These are phyloP conservation scores for Aspergillus ellipticus DNA, from an alignment of 495 filamentous ascomycete genomes.

Conservation along the genomic window DNA sequence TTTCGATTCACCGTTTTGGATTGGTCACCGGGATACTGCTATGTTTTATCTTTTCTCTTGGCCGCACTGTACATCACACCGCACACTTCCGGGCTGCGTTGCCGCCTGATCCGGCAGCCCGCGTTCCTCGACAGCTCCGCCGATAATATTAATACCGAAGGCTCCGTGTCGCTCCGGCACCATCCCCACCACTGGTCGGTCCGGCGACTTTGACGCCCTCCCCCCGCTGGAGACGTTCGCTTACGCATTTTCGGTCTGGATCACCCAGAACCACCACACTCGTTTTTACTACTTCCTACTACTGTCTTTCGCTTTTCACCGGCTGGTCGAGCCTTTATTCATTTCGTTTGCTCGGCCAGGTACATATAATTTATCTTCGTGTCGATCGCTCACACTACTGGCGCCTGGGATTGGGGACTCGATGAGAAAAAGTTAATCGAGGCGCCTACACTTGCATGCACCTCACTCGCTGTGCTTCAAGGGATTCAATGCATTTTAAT, in stretches of 20 bases:
- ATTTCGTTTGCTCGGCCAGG: conserved; percentile 33
- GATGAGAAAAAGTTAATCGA: conserved; percentile 27
- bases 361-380: conserved; percentile 42
- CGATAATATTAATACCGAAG: conserved; percentile 45
- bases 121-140: conserved; percentile 24
- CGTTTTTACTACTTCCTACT: conserved; percentile 35
- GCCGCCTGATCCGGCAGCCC: conserved; percentile 1
- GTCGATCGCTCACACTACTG: conserved; percentile 45
- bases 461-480: conserved; percentile 45
- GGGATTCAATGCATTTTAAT: conserved; percentile 21
- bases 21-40: conserved; percentile 1
- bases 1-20: conserved; percentile 10
- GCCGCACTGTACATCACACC: conserved; percentile 30
- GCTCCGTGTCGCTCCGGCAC: too few relatives aligned
- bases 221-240: conserved; percentile 40
- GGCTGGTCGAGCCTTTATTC: conserved; percentile 33
- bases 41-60: background rate
- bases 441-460: conserved; percentile 37
- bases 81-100: conserved; percentile 9
- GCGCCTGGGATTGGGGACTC: conserved; percentile 37
- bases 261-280: conserved; percentile 16
- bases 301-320: conserved; percentile 40
- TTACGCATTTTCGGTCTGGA: conserved; percentile 34
- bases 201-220: conserved; percentile 20
- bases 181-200: conserved; percentile 4